Percentiles rank a stretch among this genome's conserved stretches.
Evolutionary conservation across 352 stramenopile genomes (phyloP).

Genomic region (Phytopythium cucurbitacearum): DNA sequence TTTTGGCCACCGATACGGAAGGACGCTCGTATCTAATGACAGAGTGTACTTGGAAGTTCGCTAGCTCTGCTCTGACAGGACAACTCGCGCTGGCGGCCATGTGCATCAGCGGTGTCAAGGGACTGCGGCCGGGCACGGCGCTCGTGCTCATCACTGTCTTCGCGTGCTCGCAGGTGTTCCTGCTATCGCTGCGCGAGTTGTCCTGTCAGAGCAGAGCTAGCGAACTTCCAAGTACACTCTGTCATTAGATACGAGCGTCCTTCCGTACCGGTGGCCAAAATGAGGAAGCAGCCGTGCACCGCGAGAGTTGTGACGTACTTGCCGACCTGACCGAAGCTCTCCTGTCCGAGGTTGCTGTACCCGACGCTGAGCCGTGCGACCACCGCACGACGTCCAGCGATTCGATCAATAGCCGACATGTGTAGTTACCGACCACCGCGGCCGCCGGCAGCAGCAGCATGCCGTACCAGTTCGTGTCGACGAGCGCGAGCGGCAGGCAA

Average conservation of each 20-base stretch:
- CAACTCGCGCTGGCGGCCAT: constrained; percentile 52
- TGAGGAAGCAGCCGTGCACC: constrained; percentile 54
- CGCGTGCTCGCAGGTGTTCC: constrained; percentile 66
- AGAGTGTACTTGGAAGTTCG: not conserved
- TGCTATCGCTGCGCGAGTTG: constrained; percentile 57
- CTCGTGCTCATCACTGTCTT: constrained; percentile 44
- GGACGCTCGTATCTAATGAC: not conserved
- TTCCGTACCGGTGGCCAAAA: constrained; percentile 40
- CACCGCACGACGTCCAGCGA: constrained; percentile 68
- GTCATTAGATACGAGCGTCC: not conserved
- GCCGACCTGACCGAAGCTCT: constrained; percentile 52
- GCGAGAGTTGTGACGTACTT: constrained; percentile 35
- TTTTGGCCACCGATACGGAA: constrained; percentile 39
- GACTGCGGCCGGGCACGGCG: constrained; percentile 45
- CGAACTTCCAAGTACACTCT: not conserved
- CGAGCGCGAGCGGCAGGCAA: constrained; percentile 62
- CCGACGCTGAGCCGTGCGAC: constrained; percentile 55
- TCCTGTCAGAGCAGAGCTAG: constrained; percentile 5
- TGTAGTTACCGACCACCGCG: constrained; percentile 49
- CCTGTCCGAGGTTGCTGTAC: constrained; percentile 63
- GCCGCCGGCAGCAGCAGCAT: constrained; percentile 55
- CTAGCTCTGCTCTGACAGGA: constrained; percentile 5
- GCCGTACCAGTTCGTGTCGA: constrained; percentile 78
- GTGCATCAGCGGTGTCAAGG: constrained; percentile 59
- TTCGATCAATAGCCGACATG: constrained; percentile 60